These are phyloP conservation scores for Pholiota conissans DNA, from an alignment of 768 basidiomycete genomes.

Conservation along the genomic window DNA sequence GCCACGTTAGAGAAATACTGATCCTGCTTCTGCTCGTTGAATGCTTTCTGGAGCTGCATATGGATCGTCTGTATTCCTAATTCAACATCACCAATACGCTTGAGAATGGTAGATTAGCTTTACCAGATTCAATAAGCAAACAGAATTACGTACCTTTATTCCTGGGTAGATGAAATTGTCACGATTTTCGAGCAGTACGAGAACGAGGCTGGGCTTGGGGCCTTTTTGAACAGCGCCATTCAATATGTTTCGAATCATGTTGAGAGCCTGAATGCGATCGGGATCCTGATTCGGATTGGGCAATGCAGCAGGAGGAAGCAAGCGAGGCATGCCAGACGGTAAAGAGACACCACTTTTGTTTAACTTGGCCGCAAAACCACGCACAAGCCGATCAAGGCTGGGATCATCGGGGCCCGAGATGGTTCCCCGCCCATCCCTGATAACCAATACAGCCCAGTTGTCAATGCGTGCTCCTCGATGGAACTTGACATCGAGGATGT, in stretches of 20 bases:
- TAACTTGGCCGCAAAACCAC: slow-evolving; percentile 58
- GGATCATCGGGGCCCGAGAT: slow-evolving; percentile 45
- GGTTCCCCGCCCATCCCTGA: slow-evolving; percentile 46
- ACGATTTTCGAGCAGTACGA: slow-evolving; percentile 65
- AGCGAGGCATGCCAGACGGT: slow-evolving; percentile 32
- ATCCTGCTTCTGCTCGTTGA: slow-evolving; percentile 59
- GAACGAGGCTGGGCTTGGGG: slow-evolving; percentile 58
- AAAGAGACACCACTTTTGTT: slow-evolving; percentile 56
- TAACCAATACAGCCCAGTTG: slow-evolving; percentile 68
- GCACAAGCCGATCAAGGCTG: slow-evolving; percentile 42
- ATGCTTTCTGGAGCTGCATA: slow-evolving; percentile 64
- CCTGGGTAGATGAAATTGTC: slow-evolving; percentile 83
- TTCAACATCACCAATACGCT: slow-evolving; percentile 69
- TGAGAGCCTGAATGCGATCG: slow-evolving; percentile 36
- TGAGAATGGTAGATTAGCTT: background rate
- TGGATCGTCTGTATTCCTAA: slow-evolving; percentile 78
- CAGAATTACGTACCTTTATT: slow-evolving; percentile 51
- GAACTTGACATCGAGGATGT: slow-evolving; percentile 72
- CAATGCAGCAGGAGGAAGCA: slow-evolving; percentile 38
- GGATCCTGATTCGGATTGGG: slow-evolving; percentile 30
- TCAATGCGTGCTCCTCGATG: slow-evolving; percentile 49
- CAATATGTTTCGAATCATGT: slow-evolving; percentile 41
- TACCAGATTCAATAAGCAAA: background rate
- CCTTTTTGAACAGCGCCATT: slow-evolving; percentile 24
- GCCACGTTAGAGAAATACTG: slow-evolving; percentile 85